Percentiles rank a stretch among this genome's conserved stretches.
These are phyloP conservation scores for Ambrosia hybrid DNA, from an alignment of 140 eudicot species.

Conservation along the genomic window DNA sequence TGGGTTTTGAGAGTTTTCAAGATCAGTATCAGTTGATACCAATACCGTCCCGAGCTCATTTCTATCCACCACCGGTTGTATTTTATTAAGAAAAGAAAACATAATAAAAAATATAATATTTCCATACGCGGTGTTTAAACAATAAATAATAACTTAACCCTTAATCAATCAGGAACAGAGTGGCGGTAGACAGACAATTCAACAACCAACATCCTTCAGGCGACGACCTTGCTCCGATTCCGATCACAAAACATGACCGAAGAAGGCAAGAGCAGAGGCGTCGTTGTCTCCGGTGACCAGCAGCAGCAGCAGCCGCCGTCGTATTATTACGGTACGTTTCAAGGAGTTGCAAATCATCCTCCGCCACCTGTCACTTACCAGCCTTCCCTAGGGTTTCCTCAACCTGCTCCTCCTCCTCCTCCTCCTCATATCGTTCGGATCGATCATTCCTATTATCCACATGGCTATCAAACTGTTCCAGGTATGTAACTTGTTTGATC, in stretches of 20 bases:
- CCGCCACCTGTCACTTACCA: conserved; percentile 41
- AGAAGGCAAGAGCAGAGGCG: conserved; percentile 55
- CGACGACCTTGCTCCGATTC: conserved; percentile 28
- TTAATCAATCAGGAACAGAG: background rate
- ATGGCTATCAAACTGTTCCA: conserved; percentile 73
- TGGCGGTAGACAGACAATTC: background rate
- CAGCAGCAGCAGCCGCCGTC: conserved; percentile 36
- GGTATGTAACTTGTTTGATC: conserved; percentile 39
- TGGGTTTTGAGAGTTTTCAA: no score
- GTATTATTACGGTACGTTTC: conserved; percentile 78
- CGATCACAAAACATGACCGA: conserved; percentile 47
- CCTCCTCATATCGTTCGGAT: conserved; percentile 47
- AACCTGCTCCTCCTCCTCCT: conserved; percentile 38
- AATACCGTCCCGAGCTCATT: no score
- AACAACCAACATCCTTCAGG: conserved; percentile 18
- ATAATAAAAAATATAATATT: no score
- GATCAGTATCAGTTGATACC: no score
- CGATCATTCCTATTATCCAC: conserved; percentile 31
- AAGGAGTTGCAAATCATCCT: conserved; percentile 68
- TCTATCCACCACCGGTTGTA: no score
- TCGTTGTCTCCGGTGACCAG: conserved; percentile 27
- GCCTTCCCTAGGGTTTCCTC: conserved; percentile 65
- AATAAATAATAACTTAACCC: background rate
- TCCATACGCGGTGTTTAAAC: no score
- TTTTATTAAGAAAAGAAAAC: no score